These are phyloP conservation scores for Ilex aquifolium DNA, from an alignment of 257 asterid genomes.

Conservation along the genomic window DNA sequence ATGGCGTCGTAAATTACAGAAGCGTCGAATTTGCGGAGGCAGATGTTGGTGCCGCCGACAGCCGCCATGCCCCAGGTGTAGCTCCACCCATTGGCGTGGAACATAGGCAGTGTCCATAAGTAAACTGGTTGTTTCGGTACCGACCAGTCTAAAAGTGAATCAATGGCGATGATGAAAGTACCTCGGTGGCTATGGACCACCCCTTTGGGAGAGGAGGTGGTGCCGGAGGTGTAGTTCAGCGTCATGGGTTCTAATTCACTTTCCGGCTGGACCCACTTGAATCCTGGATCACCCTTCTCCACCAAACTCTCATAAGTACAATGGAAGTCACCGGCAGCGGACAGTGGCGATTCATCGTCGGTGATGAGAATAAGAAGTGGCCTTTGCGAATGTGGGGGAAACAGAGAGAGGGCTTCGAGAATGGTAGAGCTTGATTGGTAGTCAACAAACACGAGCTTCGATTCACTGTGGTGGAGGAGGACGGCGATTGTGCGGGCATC, in stretches of 20 bases:
- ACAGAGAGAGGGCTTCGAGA: conserved; percentile 46
- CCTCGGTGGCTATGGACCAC: conserved; percentile 77
- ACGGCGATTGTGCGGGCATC: conserved; percentile 58
- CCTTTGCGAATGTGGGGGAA: conserved; percentile 22
- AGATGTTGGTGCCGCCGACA: conserved; percentile 55
- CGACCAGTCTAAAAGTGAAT: conserved; percentile 59
- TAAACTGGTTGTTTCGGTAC: conserved; percentile 60
- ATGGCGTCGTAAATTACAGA: conserved; percentile 34
- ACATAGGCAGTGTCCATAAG: conserved; percentile 90
- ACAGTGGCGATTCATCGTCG: conserved; percentile 12
- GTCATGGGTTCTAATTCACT: conserved; percentile 54
- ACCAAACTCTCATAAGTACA: conserved; percentile 35
- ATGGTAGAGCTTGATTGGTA: conserved; percentile 34
- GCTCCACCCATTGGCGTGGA: conserved; percentile 88
- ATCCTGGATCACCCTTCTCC: conserved; percentile 35
- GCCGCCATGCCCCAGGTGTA: conserved; percentile 87
- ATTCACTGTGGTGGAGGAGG: conserved; percentile 48
- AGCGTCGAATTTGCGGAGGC: conserved; percentile 64
- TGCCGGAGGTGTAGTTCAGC: conserved; percentile 76
- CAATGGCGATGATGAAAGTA: conserved; percentile 36
- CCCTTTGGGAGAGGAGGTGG: conserved; percentile 80
- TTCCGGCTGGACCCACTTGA: conserved; percentile 56
- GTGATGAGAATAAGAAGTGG: conserved; percentile 44
- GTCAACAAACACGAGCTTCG: conserved; percentile 58
- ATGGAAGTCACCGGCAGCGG: too few species aligned